A percentile compares a stretch with the other conserved stretches of the same genome.
phyloP scores from a whole-genome alignment of 495 filamentous ascomycete species.

The Xeromyces bisporus region DNA sequence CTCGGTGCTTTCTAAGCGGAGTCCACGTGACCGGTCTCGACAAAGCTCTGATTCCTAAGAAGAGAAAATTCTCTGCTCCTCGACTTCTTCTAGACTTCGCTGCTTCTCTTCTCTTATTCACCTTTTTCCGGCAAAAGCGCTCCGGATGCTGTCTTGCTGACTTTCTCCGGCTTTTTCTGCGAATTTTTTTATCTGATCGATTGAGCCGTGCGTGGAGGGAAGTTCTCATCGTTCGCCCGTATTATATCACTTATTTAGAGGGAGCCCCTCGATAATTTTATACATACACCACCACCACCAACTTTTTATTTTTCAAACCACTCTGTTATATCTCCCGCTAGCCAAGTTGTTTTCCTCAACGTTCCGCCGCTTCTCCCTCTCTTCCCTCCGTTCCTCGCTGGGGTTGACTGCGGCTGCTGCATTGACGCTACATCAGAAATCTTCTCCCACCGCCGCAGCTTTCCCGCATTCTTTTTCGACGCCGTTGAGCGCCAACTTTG shows the following conservation, averaged over 20 bases:
- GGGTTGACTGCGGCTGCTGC: constrained; percentile 44
- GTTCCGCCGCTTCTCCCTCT: constrained; percentile 45
- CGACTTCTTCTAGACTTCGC: constrained; percentile 1
- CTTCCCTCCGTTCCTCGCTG: constrained; percentile 44
- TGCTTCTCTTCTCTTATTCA: constrained; percentile 1
- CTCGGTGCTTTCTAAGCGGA: constrained; percentile 1
- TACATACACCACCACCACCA: background rate
- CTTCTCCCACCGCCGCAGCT: constrained; percentile 25
- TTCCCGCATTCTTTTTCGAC: constrained; percentile 21
- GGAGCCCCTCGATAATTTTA: too few species aligned
- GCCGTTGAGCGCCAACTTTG: constrained; percentile 25
- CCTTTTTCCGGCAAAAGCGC: too few species aligned
- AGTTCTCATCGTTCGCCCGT: background rate
- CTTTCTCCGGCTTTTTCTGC: too few species aligned
- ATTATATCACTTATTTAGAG: constrained; percentile 4
- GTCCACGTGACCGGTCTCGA: background rate
- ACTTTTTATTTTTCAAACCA: too few species aligned
- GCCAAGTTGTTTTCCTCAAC: constrained; percentile 78
- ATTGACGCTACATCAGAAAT: constrained; percentile 42
- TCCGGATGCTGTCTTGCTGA: too few species aligned
- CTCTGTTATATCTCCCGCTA: constrained; percentile 4
- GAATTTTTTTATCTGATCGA: too few species aligned
- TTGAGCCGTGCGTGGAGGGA: too few species aligned
- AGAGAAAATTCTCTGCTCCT: constrained; percentile 2
- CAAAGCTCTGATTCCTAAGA: constrained; percentile 1